A percentile compares a stretch with the other conserved stretches of the same genome.
Evolutionary conservation across 75 land plant species (phyloP).

Genomic region (Selaginella moellendorffii): DNA sequence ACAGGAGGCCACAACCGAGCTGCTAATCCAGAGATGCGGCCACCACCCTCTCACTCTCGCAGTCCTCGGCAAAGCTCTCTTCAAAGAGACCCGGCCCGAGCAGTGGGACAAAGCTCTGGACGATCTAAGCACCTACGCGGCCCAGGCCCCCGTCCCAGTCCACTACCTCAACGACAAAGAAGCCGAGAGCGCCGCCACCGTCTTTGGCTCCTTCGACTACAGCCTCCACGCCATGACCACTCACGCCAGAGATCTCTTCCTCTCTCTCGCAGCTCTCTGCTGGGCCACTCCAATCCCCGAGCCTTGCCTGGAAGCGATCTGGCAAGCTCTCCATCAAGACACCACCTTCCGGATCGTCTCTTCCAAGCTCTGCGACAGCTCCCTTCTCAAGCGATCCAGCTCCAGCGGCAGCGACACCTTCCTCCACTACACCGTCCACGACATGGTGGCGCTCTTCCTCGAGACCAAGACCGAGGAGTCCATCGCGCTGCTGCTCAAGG

Average conservation of each 20-base stretch:
- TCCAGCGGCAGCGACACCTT: background rate
- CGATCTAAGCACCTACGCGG: slow-evolving; percentile 31
- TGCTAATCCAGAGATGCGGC: slow-evolving; percentile 33
- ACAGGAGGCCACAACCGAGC: slow-evolving; percentile 22
- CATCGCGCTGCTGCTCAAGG: slow-evolving; percentile 12
- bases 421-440: slow-evolving; percentile 31
- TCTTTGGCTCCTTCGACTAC: slow-evolving; percentile 36
- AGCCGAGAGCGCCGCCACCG: slow-evolving; percentile 28
- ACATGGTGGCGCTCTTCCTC: slow-evolving; percentile 36
- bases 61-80: slow-evolving; percentile 39
- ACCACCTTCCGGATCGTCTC: slow-evolving; percentile 25
- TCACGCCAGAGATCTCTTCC: slow-evolving; percentile 25
- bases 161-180: slow-evolving; percentile 38
- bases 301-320: slow-evolving; percentile 31
- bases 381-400: slow-evolving; percentile 20
- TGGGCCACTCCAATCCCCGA: slow-evolving; percentile 42
- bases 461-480: slow-evolving; percentile 24
- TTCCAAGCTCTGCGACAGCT: slow-evolving; percentile 30
- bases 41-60: slow-evolving; percentile 45
- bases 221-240: slow-evolving; percentile 29
- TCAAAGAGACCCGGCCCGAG: slow-evolving; percentile 26
- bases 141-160: slow-evolving; percentile 36
- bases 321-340: slow-evolving; percentile 23
- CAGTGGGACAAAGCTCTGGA: slow-evolving; percentile 39
- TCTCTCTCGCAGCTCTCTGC: slow-evolving; percentile 21